Percentiles rank a stretch among this genome's conserved stretches.
These are phyloP conservation scores for Ambrosia trifida DNA, from an alignment of 129 eudicot genomes.

Conservation along the genomic window DNA sequence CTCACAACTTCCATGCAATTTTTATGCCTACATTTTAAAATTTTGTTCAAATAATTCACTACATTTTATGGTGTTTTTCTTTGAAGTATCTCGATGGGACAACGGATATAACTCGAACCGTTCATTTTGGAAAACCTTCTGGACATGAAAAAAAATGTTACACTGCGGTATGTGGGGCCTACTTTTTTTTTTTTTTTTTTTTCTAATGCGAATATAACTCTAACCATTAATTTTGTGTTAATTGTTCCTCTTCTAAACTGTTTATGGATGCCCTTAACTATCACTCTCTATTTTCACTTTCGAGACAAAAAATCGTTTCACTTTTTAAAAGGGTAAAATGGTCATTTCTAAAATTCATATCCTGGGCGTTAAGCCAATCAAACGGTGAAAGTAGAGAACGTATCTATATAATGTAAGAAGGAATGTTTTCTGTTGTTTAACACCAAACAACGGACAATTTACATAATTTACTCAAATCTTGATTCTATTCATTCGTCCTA, in stretches of 20 bases:
- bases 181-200: background rate
- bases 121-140: slow-evolving; percentile 92
- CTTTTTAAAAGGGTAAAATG: too few relatives aligned
- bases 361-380: too few relatives aligned
- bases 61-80: slow-evolving; percentile 23
- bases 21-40: background rate
- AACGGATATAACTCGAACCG: slow-evolving; percentile 96
- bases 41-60: slow-evolving; percentile 1
- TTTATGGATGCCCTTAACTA: too few relatives aligned
- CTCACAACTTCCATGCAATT: background rate
- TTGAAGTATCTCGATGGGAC: slow-evolving; percentile 90
- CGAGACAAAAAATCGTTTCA: too few relatives aligned
- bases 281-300: too few relatives aligned
- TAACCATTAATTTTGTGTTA: background rate
- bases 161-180: slow-evolving; percentile 68
- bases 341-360: too few relatives aligned
- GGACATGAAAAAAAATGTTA: slow-evolving; percentile 93
- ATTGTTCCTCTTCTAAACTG: too few relatives aligned
- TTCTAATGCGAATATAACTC: background rate
- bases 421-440: background rate
- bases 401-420: too few relatives aligned
- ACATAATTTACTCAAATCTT: background rate
- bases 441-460: background rate
- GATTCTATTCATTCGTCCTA: background rate
- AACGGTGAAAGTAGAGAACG: too few relatives aligned